phyloP scores from a whole-genome alignment of 2,329 filamentous ascomycete genomes.

The Cercospora canescens region DNA sequence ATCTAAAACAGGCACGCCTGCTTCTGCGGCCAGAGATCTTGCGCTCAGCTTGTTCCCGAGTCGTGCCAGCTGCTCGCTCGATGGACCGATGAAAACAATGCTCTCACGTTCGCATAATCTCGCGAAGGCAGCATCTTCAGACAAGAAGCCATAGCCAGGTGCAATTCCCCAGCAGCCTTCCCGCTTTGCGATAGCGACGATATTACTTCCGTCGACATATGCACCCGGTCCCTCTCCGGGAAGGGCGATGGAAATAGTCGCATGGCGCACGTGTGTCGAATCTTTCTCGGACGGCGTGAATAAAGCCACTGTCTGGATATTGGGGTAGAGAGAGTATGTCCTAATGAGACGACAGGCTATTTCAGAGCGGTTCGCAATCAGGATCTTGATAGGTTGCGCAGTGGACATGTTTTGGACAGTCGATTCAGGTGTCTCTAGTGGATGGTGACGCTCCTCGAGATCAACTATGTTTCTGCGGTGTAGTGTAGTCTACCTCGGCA shows the following conservation, averaged over 20 bases:
- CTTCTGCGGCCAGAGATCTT: not conserved
- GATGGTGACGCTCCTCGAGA: slow-evolving; percentile 38
- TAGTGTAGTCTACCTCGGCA: too few species aligned
- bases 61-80: not conserved
- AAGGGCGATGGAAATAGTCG: not conserved
- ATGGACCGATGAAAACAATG: not conserved
- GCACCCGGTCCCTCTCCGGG: not conserved
- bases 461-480: too few species aligned
- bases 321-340: not conserved
- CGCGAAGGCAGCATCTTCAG: not conserved
- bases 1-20: not conserved
- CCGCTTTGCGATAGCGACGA: not conserved
- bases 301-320: not conserved
- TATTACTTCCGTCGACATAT: not conserved
- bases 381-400: not conserved
- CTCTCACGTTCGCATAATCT: not conserved
- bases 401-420: not conserved
- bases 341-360: not conserved
- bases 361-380: not conserved
- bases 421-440: not conserved
- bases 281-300: not conserved
- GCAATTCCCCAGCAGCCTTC: not conserved
- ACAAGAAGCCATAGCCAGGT: not conserved
- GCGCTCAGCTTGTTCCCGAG: not conserved
- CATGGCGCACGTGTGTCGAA: not conserved